phyloP scores from a whole-genome alignment of 2,329 filamentous ascomycete species.

The Bimuria novae-zelandiae region DNA sequence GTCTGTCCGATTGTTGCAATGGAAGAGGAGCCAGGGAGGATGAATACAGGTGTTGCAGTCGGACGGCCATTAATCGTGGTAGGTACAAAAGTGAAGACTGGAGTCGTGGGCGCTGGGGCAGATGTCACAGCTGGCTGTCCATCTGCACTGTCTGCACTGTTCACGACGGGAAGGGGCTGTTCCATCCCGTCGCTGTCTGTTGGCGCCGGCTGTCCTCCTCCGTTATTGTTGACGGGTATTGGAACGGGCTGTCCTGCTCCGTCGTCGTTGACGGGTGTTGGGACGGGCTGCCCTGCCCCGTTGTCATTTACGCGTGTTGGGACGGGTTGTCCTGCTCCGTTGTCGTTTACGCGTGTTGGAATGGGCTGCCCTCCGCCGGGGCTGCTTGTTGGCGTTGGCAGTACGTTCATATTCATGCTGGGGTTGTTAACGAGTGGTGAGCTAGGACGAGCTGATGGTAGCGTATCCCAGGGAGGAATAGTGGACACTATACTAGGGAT shows the following conservation, averaged over 20 bases:
- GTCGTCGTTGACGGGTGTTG: background rate
- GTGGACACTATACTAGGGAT: background rate
- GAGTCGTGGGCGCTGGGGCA: slow-evolving; percentile 6
- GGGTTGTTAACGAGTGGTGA: background rate
- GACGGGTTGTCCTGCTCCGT: background rate
- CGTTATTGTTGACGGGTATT: background rate
- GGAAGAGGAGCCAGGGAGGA: slow-evolving; percentile 9
- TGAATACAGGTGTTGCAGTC: slow-evolving; percentile 10
- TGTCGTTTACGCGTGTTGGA: background rate
- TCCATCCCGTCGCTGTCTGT: background rate
- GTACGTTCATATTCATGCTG: background rate
- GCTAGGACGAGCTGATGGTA: background rate
- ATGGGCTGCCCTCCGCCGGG: background rate
- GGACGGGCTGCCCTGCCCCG: background rate
- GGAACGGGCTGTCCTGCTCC: background rate
- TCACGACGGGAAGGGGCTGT: background rate
- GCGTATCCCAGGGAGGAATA: background rate
- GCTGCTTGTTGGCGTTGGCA: background rate
- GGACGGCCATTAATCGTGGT: slow-evolving; percentile 12
- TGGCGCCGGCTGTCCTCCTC: background rate
- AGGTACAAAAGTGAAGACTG: slow-evolving; percentile 18
- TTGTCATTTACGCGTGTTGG: background rate
- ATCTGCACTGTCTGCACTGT: background rate
- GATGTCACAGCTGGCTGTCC: slow-evolving; percentile 5
- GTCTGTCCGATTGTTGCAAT: slow-evolving; percentile 18